Evolutionary conservation across 2,329 filamentous ascomycete genomes (phyloP).

Genomic region (Clarireedia homoeocarpa): DNA sequence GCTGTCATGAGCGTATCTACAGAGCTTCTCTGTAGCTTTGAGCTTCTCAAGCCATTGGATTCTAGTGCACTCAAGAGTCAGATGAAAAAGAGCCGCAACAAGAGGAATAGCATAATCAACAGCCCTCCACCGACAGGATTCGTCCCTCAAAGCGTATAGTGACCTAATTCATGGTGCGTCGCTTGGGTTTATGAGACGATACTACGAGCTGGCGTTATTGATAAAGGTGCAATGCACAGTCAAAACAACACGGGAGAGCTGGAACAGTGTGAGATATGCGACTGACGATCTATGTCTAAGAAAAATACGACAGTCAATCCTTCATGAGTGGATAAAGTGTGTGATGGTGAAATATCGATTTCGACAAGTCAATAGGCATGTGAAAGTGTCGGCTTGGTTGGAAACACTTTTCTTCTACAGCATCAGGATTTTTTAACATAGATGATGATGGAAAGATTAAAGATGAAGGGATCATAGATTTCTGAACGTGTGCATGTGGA

Average conservation of each 20-base stretch:
- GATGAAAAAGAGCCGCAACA: conserved; percentile 96
- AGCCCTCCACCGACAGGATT: conserved; percentile 58
- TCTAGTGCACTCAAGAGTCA: conserved; percentile 95
- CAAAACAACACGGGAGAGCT: neutral
- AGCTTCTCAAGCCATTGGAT: conserved; percentile 91
- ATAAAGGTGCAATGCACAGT: neutral
- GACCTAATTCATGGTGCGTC: neutral
- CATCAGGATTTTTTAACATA: conserved; percentile 1
- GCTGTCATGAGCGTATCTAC: conserved; percentile 96
- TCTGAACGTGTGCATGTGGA: neutral
- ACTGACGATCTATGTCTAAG: neutral
- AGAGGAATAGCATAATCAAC: conserved; percentile 90
- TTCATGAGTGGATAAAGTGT: too few species aligned
- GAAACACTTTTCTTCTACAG: neutral
- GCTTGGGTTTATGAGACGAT: too few species aligned
- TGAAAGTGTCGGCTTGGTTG: neutral
- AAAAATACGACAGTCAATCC: neutral
- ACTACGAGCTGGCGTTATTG: neutral
- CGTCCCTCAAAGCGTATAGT: conserved; percentile 10
- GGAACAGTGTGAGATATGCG: neutral
- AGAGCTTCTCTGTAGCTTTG: conserved; percentile 92
- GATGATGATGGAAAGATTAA: neutral
- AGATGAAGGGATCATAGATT: neutral
- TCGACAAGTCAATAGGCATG: neutral
- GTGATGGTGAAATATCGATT: too few species aligned